These are phyloP conservation scores for Trichophyton verrucosum DNA, from an alignment of 2,329 filamentous ascomycete genomes.

Conservation along the genomic window DNA sequence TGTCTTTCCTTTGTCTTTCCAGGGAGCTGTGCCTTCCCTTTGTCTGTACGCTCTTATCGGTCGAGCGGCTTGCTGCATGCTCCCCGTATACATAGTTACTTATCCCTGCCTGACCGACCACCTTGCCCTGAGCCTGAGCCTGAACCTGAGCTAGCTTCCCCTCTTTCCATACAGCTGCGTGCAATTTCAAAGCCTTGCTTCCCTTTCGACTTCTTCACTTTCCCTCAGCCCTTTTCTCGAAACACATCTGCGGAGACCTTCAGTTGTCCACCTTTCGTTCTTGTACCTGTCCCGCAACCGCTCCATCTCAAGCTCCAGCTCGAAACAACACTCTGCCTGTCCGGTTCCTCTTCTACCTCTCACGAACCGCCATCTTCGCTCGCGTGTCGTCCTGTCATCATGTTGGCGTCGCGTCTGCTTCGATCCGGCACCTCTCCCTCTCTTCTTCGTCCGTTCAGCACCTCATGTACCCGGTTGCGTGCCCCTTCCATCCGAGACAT, in stretches of 20 bases:
- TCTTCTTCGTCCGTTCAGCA: slow-evolving; percentile 47
- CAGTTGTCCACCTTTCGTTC: not conserved
- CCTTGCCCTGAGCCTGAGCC: not conserved
- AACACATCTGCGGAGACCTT: not conserved
- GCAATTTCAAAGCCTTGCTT: not conserved
- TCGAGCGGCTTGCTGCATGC: not conserved
- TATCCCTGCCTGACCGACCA: not conserved
- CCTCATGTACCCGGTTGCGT: slow-evolving; percentile 39
- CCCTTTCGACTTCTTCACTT: slow-evolving; percentile 2
- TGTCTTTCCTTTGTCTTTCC: not conserved
- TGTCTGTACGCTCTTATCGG: not conserved
- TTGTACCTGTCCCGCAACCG: not conserved
- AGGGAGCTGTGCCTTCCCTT: not conserved
- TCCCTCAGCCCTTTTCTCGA: not conserved
- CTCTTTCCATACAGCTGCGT: slow-evolving; percentile 1
- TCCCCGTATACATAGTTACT: not conserved
- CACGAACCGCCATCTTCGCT: not conserved
- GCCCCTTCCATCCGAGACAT: slow-evolving; percentile 80
- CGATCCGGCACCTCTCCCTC: slow-evolving; percentile 36
- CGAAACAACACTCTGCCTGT: not conserved
- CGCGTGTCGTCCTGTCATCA: slow-evolving; percentile 16
- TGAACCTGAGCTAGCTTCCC: slow-evolving; percentile 2
- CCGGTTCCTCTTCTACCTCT: slow-evolving; percentile 7
- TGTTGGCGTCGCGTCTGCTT: slow-evolving; percentile 38
- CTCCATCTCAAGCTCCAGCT: not conserved